Percentiles rank a stretch among this genome's conserved stretches.
These are phyloP conservation scores for Leccinum longicurvipes DNA, from an alignment of 768 basidiomycete species.

Conservation along the genomic window DNA sequence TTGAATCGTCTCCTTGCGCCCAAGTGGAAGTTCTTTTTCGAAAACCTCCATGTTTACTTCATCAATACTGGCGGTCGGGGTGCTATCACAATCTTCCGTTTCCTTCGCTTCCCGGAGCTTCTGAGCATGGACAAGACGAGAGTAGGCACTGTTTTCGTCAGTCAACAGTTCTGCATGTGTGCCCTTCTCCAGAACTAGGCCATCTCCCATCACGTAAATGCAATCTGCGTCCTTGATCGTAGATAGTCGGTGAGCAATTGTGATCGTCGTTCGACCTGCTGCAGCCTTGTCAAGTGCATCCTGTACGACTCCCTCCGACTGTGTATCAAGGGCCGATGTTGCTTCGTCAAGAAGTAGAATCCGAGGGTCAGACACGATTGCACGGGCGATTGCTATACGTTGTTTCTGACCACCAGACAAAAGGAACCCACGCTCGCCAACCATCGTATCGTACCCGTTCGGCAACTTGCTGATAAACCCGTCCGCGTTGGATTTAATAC, in stretches of 20 bases:
- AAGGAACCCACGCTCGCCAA: slow-evolving; percentile 85
- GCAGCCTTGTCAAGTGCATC: slow-evolving; percentile 88
- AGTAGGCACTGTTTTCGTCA: slow-evolving; percentile 61
- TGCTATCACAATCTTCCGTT: slow-evolving; percentile 27
- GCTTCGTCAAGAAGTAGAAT: slow-evolving; percentile 89
- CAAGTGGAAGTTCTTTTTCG: slow-evolving; percentile 61
- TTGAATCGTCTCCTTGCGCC: slow-evolving; percentile 36
- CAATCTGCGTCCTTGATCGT: slow-evolving; percentile 83
- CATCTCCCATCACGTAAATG: slow-evolving; percentile 89
- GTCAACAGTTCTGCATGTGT: slow-evolving; percentile 68
- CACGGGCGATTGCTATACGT: slow-evolving; percentile 85
- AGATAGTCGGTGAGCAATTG: slow-evolving; percentile 75
- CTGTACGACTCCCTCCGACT: slow-evolving; percentile 84
- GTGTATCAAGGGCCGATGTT: slow-evolving; percentile 83
- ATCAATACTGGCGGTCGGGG: slow-evolving; percentile 19
- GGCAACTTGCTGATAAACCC: slow-evolving; percentile 81
- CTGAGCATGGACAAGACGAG: slow-evolving; percentile 75
- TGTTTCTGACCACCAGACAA: slow-evolving; percentile 86
- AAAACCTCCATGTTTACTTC: slow-evolving; percentile 51
- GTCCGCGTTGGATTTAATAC: slow-evolving; percentile 86
- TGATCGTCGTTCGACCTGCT: slow-evolving; percentile 73
- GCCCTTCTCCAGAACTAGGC: slow-evolving; percentile 75
- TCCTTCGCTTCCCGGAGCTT: slow-evolving; percentile 59
- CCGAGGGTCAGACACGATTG: slow-evolving; percentile 83
- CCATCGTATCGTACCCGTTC: slow-evolving; percentile 83